A percentile compares a stretch with the other conserved stretches of the same genome.
Evolutionary conservation across 208 protist species (phyloP).

Genomic region (Herpetomonas samuelpessoai): DNA sequence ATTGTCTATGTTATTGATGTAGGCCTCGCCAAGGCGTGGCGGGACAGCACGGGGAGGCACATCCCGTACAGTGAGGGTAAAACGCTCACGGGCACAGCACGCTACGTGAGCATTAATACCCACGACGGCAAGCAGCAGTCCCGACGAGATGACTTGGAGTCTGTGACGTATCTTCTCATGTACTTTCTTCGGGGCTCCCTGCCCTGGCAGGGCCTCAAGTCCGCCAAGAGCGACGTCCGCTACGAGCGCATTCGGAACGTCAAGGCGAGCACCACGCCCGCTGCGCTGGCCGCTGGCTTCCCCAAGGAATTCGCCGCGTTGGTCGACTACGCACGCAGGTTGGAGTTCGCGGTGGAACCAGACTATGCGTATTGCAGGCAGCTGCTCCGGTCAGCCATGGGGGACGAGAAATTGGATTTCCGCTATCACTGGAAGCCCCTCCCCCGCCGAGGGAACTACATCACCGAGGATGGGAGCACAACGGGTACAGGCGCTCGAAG

Average conservation of each 20-base stretch:
- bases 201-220: constrained; percentile 94
- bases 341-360: constrained; percentile 71
- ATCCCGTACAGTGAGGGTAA: constrained; percentile 73
- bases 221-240: constrained; percentile 16
- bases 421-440: constrained; percentile 48
- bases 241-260: constrained; percentile 25
- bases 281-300: constrained; percentile 47
- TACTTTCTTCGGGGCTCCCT: constrained; percentile 98
- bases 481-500: constrained; percentile 22
- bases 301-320: constrained; percentile 56
- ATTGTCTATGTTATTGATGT: constrained; percentile 85
- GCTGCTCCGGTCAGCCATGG: constrained; percentile 41
- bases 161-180: constrained; percentile 93
- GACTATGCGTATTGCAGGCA: constrained; percentile 65
- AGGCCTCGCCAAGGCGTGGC: constrained; percentile 75
- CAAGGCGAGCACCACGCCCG: constrained; percentile 40
- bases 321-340: constrained; percentile 45
- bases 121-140: constrained; percentile 96
- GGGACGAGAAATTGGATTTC: constrained; percentile 55
- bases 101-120: constrained; percentile 96
- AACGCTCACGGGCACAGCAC: constrained; percentile 72
- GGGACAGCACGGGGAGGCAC: constrained; percentile 59
- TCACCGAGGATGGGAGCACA: constrained; percentile 8
- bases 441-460: not conserved
- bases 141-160: constrained; percentile 86